Conservation (phyloP, 768 basidiomycete species). For the Lactifluus volemus region DNA sequence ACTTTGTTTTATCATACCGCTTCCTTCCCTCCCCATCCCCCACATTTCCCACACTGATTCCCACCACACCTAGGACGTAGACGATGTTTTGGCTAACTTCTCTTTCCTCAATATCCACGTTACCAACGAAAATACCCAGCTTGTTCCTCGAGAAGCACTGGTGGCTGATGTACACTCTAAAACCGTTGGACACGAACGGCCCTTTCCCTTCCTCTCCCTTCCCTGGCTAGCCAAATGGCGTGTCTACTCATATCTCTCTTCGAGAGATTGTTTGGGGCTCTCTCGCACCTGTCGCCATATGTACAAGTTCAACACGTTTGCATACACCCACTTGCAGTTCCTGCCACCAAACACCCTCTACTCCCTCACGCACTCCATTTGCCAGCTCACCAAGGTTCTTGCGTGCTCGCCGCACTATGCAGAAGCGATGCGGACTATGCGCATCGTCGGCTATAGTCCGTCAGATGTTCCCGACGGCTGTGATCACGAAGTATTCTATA, state of each 20-base stretch:
- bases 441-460: background rate
- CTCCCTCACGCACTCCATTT: slow-evolving; percentile 1
- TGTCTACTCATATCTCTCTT: background rate
- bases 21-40: background rate
- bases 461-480: background rate
- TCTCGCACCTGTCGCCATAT: slow-evolving; percentile 9
- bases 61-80: background rate
- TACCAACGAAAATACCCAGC: background rate
- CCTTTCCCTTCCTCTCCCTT: background rate
- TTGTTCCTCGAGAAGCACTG: background rate
- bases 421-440: slow-evolving; percentile 4
- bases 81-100: background rate
- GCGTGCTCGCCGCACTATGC: slow-evolving; percentile 1
- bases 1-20: background rate
- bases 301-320: slow-evolving; percentile 3
- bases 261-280: slow-evolving; percentile 6
- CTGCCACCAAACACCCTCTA: slow-evolving; percentile 6
- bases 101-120: background rate
- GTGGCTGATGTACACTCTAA: background rate
- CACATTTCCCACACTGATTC: background rate
- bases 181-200: background rate
- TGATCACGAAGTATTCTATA: background rate
- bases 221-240: slow-evolving; percentile 2
- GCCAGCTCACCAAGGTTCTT: background rate
- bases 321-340: slow-evolving; percentile 12